A percentile compares a stretch with the other conserved stretches of the same genome.
phyloP scores from a whole-genome alignment of 1,139 yeast species.

The Taiozyma sp. region DNA sequence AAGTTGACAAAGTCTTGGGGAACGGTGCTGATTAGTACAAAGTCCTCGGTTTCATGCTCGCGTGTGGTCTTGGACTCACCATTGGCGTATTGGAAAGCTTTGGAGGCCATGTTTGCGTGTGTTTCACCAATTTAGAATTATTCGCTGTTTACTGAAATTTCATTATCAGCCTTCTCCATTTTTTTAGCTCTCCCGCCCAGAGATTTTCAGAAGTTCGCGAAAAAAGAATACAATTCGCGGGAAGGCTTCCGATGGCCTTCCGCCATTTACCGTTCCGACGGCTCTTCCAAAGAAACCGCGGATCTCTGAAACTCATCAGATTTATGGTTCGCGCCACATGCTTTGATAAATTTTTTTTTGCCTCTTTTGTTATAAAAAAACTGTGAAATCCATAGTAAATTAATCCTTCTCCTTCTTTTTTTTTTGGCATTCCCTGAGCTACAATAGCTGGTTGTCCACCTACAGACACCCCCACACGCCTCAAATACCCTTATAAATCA shows the following conservation, averaged over 20 bases:
- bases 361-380: not conserved
- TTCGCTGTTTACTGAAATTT: not conserved
- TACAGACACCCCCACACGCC: not conserved
- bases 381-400: not conserved
- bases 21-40: constrained; percentile 10
- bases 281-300: not conserved
- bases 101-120: constrained; percentile 8
- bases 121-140: no score
- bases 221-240: no score
- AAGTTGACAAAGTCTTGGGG: constrained; percentile 59
- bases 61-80: constrained; percentile 5
- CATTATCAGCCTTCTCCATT: not conserved
- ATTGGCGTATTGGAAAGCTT: constrained; percentile 16
- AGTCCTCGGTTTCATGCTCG: constrained; percentile 1
- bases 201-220: no score
- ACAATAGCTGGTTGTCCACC: not conserved
- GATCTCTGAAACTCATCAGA: not conserved
- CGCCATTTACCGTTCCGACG: not conserved
- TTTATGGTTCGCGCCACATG: not conserved
- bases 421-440: constrained; percentile 1
- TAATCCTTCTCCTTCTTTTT: not conserved
- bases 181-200: no score
- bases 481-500: not conserved
- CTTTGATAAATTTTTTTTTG: not conserved
- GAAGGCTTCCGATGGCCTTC: not conserved